These are phyloP conservation scores for Chalciporus piperatoides DNA, from an alignment of 1,284 basidiomycete genomes.

Conservation along the genomic window DNA sequence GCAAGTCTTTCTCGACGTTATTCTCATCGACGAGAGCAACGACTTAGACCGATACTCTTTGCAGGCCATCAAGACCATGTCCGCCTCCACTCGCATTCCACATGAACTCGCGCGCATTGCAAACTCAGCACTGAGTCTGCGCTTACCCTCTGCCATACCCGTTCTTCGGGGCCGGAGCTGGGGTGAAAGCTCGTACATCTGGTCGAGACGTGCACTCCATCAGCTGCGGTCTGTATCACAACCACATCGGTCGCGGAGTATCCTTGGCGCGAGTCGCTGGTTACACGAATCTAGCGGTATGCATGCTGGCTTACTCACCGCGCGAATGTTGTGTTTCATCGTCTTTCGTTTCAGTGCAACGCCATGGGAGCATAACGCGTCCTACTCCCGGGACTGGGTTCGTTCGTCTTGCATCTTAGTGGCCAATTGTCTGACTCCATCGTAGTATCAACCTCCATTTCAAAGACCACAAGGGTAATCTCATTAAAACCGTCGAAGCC, in stretches of 20 bases:
- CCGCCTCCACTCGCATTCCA: constrained; percentile 2
- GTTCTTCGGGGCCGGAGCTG: not conserved
- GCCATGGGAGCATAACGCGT: constrained; percentile 45
- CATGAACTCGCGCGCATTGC: constrained; percentile 16
- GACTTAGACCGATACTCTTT: not conserved
- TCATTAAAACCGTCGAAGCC: constrained; percentile 85
- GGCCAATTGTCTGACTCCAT: not conserved
- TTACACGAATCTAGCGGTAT: constrained; percentile 21
- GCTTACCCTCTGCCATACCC: constrained; percentile 3
- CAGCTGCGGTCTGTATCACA: not conserved
- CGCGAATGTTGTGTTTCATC: not conserved
- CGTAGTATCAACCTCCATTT: constrained; percentile 85
- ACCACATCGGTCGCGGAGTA: not conserved
- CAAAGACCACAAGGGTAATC: constrained; percentile 81
- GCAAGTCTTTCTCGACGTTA: not conserved
- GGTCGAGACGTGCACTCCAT: constrained; percentile 11
- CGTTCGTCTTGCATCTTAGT: constrained; percentile 23
- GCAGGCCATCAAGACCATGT: constrained; percentile 7
- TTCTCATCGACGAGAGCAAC: not conserved
- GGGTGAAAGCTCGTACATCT: not conserved
- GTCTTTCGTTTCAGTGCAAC: constrained; percentile 18
- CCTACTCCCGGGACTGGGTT: constrained; percentile 64
- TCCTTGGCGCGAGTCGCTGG: constrained; percentile 3
- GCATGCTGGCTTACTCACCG: not conserved
- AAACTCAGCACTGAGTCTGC: constrained; percentile 7